Percentiles rank a stretch among this genome's conserved stretches.
Conservation (phyloP, 257 asterid genomes). For the Petunia axillaris region DNA sequence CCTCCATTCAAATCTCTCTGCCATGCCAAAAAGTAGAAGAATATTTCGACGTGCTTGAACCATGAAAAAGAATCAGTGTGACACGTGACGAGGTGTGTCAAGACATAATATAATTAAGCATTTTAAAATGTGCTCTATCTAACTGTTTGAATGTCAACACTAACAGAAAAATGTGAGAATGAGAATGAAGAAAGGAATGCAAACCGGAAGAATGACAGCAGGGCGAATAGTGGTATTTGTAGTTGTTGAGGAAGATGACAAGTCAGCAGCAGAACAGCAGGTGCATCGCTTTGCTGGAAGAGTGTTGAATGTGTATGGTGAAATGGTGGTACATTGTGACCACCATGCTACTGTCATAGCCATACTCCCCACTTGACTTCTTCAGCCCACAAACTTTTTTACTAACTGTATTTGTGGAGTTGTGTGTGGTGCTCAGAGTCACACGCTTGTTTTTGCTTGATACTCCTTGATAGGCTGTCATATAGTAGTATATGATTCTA, state of each 20-base stretch:
- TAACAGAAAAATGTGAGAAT: background rate
- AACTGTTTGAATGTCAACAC: background rate
- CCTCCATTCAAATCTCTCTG: no score
- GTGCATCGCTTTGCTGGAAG: slow-evolving; percentile 33
- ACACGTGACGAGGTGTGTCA: no score
- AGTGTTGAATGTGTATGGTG: slow-evolving; percentile 32
- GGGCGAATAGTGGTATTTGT: slow-evolving; percentile 66
- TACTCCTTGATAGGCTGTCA: no score
- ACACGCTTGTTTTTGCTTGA: background rate
- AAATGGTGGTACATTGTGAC: slow-evolving; percentile 31
- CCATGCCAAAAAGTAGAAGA: no score
- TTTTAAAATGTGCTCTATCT: background rate
- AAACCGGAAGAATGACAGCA: slow-evolving; percentile 89
- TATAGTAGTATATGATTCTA: no score
- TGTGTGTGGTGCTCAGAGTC: slow-evolving; percentile 8
- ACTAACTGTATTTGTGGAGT: background rate
- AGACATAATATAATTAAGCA: background rate
- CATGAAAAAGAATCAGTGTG: no score
- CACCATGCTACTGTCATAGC: slow-evolving; percentile 50
- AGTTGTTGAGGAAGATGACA: slow-evolving; percentile 32
- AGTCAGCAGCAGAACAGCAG: slow-evolving; percentile 47
- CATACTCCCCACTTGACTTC: slow-evolving; percentile 41
- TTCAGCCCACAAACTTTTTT: background rate
- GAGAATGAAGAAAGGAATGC: slow-evolving; percentile 25
- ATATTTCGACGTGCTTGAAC: no score